A percentile compares a stretch with the other conserved stretches of the same genome.
These are phyloP conservation scores for Trypanosoma brucei DNA, from an alignment of 208 protist species.

Conservation along the genomic window DNA sequence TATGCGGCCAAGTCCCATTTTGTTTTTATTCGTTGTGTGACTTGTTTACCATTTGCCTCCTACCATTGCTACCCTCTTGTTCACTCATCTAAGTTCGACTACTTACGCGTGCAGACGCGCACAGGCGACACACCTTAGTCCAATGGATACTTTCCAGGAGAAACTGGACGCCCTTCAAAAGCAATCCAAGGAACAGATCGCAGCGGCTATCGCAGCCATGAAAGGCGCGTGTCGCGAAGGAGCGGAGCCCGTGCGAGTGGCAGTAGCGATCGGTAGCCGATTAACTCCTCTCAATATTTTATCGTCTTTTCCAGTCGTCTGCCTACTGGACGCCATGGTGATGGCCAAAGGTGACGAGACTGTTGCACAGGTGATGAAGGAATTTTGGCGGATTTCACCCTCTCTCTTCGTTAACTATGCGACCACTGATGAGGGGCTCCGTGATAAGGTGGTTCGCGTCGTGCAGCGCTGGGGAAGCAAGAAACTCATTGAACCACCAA, in stretches of 20 bases:
- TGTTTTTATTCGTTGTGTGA: no score
- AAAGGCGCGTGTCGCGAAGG: conserved; percentile 7
- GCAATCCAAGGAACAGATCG: conserved; percentile 75
- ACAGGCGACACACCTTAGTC: neutral
- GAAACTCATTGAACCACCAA: conserved; percentile 20
- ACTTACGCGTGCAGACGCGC: no score
- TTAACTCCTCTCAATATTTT: conserved; percentile 45
- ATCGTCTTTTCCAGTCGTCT: conserved; percentile 61
- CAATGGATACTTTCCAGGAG: conserved; percentile 51
- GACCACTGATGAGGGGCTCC: conserved; percentile 23
- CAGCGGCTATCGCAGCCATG: conserved; percentile 12
- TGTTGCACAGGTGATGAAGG: conserved; percentile 32
- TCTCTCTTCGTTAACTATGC: conserved; percentile 32
- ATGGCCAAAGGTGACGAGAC: conserved; percentile 8
- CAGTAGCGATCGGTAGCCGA: conserved; percentile 59
- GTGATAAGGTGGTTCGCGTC: conserved; percentile 49
- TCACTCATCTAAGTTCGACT: no score
- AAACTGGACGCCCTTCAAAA: conserved; percentile 42
- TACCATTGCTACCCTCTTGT: no score
- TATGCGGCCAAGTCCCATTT: no score
- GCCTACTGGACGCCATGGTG: conserved; percentile 59
- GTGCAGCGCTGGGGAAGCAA: conserved; percentile 58
- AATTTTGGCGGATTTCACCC: conserved; percentile 46
- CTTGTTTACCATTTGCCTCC: no score
- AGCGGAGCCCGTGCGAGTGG: conserved; percentile 42